Conservation (phyloP, 2,329 filamentous ascomycete species). For the Thelonectria blattea region DNA sequence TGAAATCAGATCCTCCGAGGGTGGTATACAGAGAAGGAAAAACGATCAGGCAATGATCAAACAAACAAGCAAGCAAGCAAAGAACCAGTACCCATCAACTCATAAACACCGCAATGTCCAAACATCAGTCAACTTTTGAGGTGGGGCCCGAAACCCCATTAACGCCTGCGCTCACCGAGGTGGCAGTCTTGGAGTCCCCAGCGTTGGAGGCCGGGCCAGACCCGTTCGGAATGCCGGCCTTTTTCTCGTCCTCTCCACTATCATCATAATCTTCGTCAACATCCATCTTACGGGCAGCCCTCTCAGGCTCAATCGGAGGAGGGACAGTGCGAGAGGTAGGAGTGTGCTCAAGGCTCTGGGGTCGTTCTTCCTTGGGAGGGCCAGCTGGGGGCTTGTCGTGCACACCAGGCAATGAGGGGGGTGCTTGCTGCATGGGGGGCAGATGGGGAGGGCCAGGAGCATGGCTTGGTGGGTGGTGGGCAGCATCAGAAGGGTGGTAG, state of each 20-base stretch:
- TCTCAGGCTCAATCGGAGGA: conserved; percentile 70
- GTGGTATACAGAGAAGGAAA: conserved; percentile 32
- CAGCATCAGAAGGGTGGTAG: conserved; percentile 92
- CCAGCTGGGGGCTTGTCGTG: conserved; percentile 54
- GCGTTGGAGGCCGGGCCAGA: conserved; percentile 55
- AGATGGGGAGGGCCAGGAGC: conserved; percentile 60
- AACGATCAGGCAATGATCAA: conserved; percentile 9
- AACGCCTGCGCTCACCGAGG: conserved; percentile 55
- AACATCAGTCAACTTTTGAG: conserved; percentile 54
- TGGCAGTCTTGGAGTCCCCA: conserved; percentile 57
- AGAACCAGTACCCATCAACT: conserved; percentile 35
- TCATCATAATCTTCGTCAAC: conserved; percentile 98
- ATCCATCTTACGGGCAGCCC: conserved; percentile 91
- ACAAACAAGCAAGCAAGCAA: not conserved
- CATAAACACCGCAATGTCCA: conserved; percentile 29
- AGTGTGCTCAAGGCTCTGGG: conserved; percentile 47
- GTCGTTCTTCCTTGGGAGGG: conserved; percentile 65
- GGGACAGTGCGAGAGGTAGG: conserved; percentile 54
- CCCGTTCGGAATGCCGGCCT: conserved; percentile 52
- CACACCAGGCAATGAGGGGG: conserved; percentile 60
- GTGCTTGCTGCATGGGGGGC: conserved; percentile 67
- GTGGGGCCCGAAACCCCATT: conserved; percentile 51
- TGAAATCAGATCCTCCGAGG: conserved; percentile 24
- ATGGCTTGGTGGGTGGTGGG: conserved; percentile 72
- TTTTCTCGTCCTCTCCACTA: conserved; percentile 85